These are phyloP conservation scores for Colletotrichum theobromicola DNA, from an alignment of 2,329 filamentous ascomycete species.

Conservation along the genomic window DNA sequence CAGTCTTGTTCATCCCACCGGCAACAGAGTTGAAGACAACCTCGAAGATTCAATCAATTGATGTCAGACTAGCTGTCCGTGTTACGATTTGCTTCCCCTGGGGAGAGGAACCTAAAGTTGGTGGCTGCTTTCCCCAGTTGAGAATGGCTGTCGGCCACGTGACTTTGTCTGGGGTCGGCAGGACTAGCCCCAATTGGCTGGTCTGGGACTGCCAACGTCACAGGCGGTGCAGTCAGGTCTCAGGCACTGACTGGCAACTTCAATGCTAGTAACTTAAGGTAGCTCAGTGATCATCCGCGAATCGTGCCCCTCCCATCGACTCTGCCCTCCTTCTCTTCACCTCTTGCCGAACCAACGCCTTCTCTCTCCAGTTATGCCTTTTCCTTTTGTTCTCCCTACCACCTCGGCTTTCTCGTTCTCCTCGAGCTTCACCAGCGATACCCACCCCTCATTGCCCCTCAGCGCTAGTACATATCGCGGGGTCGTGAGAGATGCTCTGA, in stretches of 20 bases:
- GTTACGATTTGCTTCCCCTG: background rate
- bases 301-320: background rate
- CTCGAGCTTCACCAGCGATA: constrained; percentile 75
- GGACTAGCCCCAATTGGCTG: constrained; percentile 6
- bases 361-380: constrained; percentile 72
- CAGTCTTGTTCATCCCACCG: background rate
- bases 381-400: constrained; percentile 85
- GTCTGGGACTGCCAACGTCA: constrained; percentile 16
- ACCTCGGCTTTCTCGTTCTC: constrained; percentile 88
- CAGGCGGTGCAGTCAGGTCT: background rate
- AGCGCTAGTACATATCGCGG: constrained; percentile 83
- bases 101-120: background rate
- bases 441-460: constrained; percentile 88
- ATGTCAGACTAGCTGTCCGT: background rate
- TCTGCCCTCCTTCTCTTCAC: background rate
- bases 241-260: constrained; percentile 1
- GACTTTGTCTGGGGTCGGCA: constrained; percentile 6
- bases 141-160: constrained; percentile 1
- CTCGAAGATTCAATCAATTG: background rate
- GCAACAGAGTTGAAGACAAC: background rate
- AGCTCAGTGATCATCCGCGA: background rate
- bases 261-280: constrained; percentile 12
- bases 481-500: constrained; percentile 81
- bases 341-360: background rate
- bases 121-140: background rate